Base-by-base conservation (phyloP, 2,329 filamentous ascomycete species). In the Xylaria sp. region DNA sequence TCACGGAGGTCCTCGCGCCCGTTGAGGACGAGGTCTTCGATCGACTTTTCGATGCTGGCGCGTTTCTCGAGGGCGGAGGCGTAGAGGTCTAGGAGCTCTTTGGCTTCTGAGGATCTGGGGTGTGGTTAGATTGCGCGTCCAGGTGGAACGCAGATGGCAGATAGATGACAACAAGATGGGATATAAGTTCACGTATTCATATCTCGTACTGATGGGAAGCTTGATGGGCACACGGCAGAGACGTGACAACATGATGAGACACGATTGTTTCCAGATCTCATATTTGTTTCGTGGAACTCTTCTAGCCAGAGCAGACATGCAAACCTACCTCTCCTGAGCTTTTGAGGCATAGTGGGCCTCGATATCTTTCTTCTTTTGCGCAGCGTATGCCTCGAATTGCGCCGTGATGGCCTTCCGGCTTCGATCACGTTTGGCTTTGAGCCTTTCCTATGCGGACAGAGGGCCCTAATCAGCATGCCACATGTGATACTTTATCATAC, bases 281-380 rank as follows among this genome's bases (percentile, higher is more conserved):
- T 16, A 13, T n/a, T 46, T 8, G n/a, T 30, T 10, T 30, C 9
- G 10, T 50, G 16, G 11, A 34, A 10, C 11, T 23, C 48, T 13
- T n/a, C 13, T n/a, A 35, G 19, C 35, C 37, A 16, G 16, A 10
- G 11, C n/a, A 46, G 11, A 13, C 42, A 46, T 6, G n/a, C 1
- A 6, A 46, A 44, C 64, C 63, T 61, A 69, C 69, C 56, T 64
- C 39, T 67, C 60, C 61, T 62, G 57, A 2, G 57, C 19, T 51
- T 68, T 57, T 1, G 59, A 52, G 7, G 59, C 50, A 51, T 65
- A 67, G 56, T 65, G 57, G 1, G 54, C 50, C n/a, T 56, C 56
- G 34, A 71, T 63, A 18, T 59, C 49, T 2, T 63, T 61, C 52
- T 65, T 64, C 34, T 63, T 57, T 7, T 48, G 30, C 1, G 55